A percentile compares a stretch with the other conserved stretches of the same genome.
Evolutionary conservation across 768 basidiomycete genomes (phyloP).

Genomic region (Amanita rubescens): DNA sequence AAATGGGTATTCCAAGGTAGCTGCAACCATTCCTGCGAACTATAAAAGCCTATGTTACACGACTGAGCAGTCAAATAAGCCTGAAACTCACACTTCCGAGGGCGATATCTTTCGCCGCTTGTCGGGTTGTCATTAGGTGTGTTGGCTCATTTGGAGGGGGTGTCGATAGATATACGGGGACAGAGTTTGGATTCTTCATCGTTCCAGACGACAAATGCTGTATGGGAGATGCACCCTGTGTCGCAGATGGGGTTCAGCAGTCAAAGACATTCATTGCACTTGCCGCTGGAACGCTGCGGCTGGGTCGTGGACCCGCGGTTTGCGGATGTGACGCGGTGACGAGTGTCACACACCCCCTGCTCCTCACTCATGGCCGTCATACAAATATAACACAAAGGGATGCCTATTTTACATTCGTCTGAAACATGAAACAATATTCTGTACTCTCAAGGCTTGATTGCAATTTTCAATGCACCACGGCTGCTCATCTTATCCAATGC

Average conservation of each 20-base stretch:
- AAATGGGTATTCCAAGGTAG: constrained; percentile 88
- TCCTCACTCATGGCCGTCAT: not conserved
- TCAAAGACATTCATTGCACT: not conserved
- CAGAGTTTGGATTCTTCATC: constrained; percentile 1
- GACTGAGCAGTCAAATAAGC: not conserved
- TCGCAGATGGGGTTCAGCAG: not conserved
- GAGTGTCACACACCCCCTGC: not conserved
- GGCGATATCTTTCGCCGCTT: constrained; percentile 2
- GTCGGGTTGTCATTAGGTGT: constrained; percentile 1
- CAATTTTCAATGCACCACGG: constrained; percentile 53
- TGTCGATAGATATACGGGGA: not conserved
- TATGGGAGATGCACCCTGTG: not conserved
- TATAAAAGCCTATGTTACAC: constrained; percentile 19
- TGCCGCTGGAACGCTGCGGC: not conserved
- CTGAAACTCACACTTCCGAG: constrained; percentile 3
- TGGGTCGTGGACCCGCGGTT: not conserved
- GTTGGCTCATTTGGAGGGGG: not conserved
- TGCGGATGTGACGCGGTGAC: not conserved
- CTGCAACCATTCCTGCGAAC: constrained; percentile 81
- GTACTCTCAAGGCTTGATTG: constrained; percentile 41
- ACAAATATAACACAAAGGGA: not conserved
- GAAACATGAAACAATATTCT: constrained; percentile 9
- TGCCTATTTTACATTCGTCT: constrained; percentile 3
- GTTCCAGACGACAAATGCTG: not conserved
- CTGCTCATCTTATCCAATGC: constrained; percentile 71